Conservation (phyloP, 441 rosid genomes). For the Caryocar brasiliense region DNA sequence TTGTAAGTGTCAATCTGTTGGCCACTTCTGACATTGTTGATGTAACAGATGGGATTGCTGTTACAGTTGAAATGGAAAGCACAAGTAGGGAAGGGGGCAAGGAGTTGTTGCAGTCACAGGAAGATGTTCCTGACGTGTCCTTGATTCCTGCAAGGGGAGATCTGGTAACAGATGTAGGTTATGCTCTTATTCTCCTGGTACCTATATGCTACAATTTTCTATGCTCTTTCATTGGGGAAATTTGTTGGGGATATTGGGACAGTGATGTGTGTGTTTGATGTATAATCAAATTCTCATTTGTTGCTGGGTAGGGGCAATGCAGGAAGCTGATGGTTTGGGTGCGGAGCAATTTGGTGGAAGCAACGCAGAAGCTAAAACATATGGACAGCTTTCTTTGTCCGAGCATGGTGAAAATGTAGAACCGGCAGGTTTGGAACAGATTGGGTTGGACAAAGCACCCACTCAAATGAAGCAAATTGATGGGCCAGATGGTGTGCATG, state of each 20-base stretch:
- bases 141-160: constrained; percentile 44
- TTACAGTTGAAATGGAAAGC: constrained; percentile 24
- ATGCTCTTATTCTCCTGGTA: constrained; percentile 48
- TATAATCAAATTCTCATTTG: constrained; percentile 71
- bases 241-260: constrained; percentile 14
- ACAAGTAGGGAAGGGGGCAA: constrained; percentile 22
- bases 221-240: constrained; percentile 9
- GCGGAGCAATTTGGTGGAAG: constrained; percentile 30
- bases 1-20: constrained; percentile 10
- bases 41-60: constrained; percentile 16
- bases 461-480: constrained; percentile 26
- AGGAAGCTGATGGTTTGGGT: constrained; percentile 66
- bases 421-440: constrained; percentile 17
- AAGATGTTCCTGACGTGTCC: constrained; percentile 36
- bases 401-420: constrained; percentile 17
- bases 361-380: constrained; percentile 23
- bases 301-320: constrained; percentile 94
- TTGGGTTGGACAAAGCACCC: constrained; percentile 16
- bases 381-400: constrained; percentile 10
- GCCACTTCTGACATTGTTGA: constrained; percentile 13
- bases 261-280: constrained; percentile 27
- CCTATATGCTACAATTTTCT: constrained; percentile 9
- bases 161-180: constrained; percentile 89
- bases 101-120: constrained; percentile 27
- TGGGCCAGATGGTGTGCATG: constrained; percentile 18